Conservation (phyloP, 352 stramenopile genomes). For the Phytopythium litorale region DNA sequence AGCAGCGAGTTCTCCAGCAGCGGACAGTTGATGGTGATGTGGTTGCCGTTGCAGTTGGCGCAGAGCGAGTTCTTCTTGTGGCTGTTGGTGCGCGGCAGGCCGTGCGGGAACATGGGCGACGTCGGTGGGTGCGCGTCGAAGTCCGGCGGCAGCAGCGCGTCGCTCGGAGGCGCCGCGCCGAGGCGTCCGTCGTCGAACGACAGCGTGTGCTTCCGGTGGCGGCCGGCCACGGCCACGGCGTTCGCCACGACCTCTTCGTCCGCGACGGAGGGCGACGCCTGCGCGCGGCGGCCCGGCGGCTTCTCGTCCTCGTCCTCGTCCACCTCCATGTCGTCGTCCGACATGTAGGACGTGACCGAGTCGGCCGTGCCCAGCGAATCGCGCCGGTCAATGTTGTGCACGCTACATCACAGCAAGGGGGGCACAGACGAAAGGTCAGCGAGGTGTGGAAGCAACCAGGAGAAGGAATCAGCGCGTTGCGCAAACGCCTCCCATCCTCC, state of each 20-base stretch:
- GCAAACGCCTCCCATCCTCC: slow-evolving; percentile 13
- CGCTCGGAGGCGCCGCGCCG: slow-evolving; percentile 10
- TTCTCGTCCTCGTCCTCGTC: slow-evolving; percentile 10
- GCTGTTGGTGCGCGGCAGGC: slow-evolving; percentile 45
- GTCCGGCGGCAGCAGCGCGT: slow-evolving; percentile 14
- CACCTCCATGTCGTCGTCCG: slow-evolving; percentile 24
- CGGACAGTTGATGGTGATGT: slow-evolving; percentile 80
- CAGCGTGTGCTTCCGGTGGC: slow-evolving; percentile 37
- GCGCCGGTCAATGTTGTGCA: slow-evolving; percentile 72
- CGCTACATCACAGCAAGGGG: slow-evolving; percentile 14
- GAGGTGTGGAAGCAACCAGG: neutral
- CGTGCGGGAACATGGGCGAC: slow-evolving; percentile 31
- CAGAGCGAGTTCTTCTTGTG: slow-evolving; percentile 64
- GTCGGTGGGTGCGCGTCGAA: slow-evolving; percentile 6
- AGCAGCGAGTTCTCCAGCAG: slow-evolving; percentile 54
- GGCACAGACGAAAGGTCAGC: slow-evolving; percentile 1
- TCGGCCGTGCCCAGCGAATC: slow-evolving; percentile 39
- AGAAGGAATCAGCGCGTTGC: slow-evolving; percentile 13
- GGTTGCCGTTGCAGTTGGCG: slow-evolving; percentile 74
- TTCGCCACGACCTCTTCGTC: slow-evolving; percentile 41
- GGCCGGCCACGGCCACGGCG: slow-evolving; percentile 32
- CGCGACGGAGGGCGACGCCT: slow-evolving; percentile 8
- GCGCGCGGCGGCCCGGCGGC: slow-evolving; percentile 2
- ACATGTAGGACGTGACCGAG: slow-evolving; percentile 32
- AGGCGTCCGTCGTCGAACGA: slow-evolving; percentile 29